Evolutionary conservation across 2,329 filamentous ascomycete species (phyloP).

Genomic region (Triangularia setosa): DNA sequence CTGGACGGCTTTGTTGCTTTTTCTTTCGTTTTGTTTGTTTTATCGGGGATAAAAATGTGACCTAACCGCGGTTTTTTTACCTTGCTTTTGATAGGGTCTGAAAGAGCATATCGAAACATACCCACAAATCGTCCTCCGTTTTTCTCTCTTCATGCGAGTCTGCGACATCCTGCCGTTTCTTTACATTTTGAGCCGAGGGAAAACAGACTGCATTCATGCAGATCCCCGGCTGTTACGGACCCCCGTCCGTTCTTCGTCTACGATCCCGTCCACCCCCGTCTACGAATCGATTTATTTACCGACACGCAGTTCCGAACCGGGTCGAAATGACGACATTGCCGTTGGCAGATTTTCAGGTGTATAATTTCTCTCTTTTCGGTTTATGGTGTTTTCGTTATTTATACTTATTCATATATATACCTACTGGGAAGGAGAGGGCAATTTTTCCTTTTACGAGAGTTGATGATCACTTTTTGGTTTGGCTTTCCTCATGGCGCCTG

Average conservation of each 20-base stretch:
- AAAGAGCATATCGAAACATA: neutral
- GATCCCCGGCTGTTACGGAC: neutral
- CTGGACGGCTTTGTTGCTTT: neutral
- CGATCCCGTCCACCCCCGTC: neutral
- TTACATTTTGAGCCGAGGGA: neutral
- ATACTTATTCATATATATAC: conserved; percentile 10
- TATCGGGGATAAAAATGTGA: conserved; percentile 6
- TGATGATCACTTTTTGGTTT: neutral
- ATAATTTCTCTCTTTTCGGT: neutral
- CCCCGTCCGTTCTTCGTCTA: neutral
- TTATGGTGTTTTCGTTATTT: conserved; percentile 2
- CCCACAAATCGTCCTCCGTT: neutral
- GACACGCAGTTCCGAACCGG: neutral
- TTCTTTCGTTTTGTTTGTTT: neutral
- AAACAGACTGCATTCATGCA: neutral
- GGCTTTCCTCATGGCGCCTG: neutral
- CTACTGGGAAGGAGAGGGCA: neutral
- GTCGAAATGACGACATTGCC: neutral
- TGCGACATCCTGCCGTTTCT: neutral
- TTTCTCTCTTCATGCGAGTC: neutral
- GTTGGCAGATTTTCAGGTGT: neutral
- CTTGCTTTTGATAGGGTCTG: conserved; percentile 1
- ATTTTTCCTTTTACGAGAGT: too few relatives aligned
- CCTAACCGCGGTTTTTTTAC: neutral
- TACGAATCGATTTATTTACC: neutral